A percentile compares a stretch with the other conserved stretches of the same genome.
These are phyloP conservation scores for Oxyria digyna DNA, from an alignment of 148 eudicot genomes.

Conservation along the genomic window DNA sequence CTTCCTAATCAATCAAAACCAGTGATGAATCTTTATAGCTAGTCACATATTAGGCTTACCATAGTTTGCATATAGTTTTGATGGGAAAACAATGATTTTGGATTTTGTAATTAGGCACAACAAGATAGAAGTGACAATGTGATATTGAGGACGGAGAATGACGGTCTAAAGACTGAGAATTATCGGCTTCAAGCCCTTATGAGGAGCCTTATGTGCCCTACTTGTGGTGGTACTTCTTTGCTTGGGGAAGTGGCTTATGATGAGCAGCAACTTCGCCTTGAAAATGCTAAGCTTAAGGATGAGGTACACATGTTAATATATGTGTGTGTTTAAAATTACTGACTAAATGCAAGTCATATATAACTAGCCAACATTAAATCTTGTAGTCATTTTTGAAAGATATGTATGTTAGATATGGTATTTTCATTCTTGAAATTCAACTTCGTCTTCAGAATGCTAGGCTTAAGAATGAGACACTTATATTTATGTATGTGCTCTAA, in stretches of 20 bases:
- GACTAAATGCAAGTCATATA: background rate
- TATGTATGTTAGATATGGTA: background rate
- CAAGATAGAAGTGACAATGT: constrained; percentile 9
- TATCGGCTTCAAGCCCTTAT: constrained; percentile 9
- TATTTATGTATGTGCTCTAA: too few species aligned
- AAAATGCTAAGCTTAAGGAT: constrained; percentile 8
- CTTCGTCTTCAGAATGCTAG: too few species aligned
- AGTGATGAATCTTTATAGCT: background rate
- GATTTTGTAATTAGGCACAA: background rate
- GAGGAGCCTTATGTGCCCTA: constrained; percentile 10
- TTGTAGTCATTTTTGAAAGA: background rate
- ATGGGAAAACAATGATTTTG: background rate
- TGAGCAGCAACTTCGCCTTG: background rate
- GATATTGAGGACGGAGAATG: constrained; percentile 8
- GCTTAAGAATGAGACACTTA: too few species aligned
- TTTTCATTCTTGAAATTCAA: background rate
- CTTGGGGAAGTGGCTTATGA: constrained; percentile 11
- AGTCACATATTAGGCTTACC: too few species aligned
- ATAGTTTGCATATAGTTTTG: too few species aligned
- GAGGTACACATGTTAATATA: background rate
- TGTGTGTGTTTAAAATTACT: background rate
- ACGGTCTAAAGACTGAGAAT: background rate
- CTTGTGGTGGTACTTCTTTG: constrained; percentile 6
- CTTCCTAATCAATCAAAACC: background rate
- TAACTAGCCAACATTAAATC: background rate